phyloP scores from a whole-genome alignment of 2,329 filamentous ascomycete species.

The Ascochyta clinopodiicola region DNA sequence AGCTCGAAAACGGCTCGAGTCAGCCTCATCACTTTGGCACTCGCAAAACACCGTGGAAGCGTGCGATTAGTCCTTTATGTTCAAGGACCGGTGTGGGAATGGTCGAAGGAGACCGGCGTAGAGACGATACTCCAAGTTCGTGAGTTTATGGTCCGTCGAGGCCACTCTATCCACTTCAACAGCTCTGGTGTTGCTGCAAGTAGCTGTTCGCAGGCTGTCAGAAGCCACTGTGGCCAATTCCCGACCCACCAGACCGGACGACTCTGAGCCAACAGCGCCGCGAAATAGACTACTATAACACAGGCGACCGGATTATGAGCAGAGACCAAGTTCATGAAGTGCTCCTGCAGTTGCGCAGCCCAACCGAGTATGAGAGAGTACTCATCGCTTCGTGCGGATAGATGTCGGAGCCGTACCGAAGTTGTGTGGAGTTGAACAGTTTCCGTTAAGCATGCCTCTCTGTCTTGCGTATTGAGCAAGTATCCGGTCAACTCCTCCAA shows the following conservation, averaged over 20 bases:
- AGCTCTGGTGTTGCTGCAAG: conserved; percentile 36
- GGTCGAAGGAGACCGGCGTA: conserved; percentile 3
- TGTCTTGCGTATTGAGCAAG: conserved; percentile 26
- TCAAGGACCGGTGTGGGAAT: background rate
- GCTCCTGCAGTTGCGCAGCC: conserved; percentile 29
- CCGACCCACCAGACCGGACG: conserved; percentile 37
- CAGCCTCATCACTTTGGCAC: too few relatives aligned
- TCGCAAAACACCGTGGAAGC: too few relatives aligned
- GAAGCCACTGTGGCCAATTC: conserved; percentile 39
- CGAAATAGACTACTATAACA: conserved; percentile 38
- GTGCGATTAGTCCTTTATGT: too few relatives aligned
- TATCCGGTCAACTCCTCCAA: conserved; percentile 34
- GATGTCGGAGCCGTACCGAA: conserved; percentile 26
- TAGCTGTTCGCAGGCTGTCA: conserved; percentile 30
- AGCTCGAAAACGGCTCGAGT: too few relatives aligned
- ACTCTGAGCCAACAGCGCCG: conserved; percentile 30
- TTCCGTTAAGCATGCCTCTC: conserved; percentile 29
- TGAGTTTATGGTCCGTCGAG: conserved; percentile 24
- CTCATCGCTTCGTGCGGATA: conserved; percentile 29
- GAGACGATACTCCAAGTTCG: conserved; percentile 10
- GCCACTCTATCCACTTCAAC: conserved; percentile 38
- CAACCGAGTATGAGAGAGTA: conserved; percentile 35
- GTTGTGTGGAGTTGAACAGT: conserved; percentile 33
- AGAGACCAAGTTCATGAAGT: conserved; percentile 34
- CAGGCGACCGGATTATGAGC: conserved; percentile 37